phyloP scores from a whole-genome alignment of 805 yeast species.

The Sugiyamaella chiloensis region DNA sequence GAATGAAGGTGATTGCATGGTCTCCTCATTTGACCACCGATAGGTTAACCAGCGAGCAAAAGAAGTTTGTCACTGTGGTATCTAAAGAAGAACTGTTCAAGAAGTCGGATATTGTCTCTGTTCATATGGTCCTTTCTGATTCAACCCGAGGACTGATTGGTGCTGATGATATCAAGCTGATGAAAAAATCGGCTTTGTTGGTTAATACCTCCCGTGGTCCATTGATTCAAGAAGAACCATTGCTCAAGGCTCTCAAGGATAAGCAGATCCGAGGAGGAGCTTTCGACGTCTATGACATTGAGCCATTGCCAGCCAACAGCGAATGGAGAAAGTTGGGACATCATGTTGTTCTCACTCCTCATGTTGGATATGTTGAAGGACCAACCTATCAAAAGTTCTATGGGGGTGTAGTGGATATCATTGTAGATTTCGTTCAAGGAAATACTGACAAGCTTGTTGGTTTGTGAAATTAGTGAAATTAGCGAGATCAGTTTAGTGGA shows the following conservation, averaged over 20 bases:
- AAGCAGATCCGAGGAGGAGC: constrained; percentile 25
- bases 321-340: constrained; percentile 18
- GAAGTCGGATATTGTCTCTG: constrained; percentile 22
- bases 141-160: constrained; percentile 18
- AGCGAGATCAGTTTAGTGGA: not conserved
- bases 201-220: constrained; percentile 27
- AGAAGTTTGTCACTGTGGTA: constrained; percentile 13
- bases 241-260: constrained; percentile 17
- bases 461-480: not conserved
- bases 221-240: constrained; percentile 22
- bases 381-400: constrained; percentile 14
- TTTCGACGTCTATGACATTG: constrained; percentile 24
- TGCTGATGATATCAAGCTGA: constrained; percentile 16
- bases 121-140: constrained; percentile 20
- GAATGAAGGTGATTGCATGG: constrained; percentile 24
- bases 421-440: constrained; percentile 9
- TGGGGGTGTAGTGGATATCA: constrained; percentile 18
- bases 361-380: constrained; percentile 22
- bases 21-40: constrained; percentile 22
- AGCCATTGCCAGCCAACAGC: constrained; percentile 23
- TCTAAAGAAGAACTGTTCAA: constrained; percentile 21
- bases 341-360: constrained; percentile 24
- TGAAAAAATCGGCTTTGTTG: constrained; percentile 24
- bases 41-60: constrained; percentile 11
- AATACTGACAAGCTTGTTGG: constrained; percentile 5